Evolutionary conservation across 495 filamentous ascomycete genomes (phyloP).

Genomic region (Aspergillus mulundensis): DNA sequence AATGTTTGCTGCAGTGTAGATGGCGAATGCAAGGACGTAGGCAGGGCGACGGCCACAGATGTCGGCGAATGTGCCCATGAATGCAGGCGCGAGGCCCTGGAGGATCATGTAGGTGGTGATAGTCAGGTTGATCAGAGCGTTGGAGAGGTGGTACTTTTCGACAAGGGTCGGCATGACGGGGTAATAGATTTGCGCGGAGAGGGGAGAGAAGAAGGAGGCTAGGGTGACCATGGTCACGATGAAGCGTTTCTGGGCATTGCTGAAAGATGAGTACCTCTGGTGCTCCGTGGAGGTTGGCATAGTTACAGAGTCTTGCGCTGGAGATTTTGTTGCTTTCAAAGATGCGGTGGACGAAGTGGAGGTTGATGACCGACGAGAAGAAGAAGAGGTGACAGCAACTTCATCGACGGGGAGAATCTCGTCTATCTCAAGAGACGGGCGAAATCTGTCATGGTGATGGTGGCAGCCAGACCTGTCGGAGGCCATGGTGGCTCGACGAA

Average conservation of each 20-base stretch:
- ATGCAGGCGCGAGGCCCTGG: conserved; percentile 54
- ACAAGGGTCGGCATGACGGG: conserved; percentile 60
- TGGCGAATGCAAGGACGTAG: conserved; percentile 53
- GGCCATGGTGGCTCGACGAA: neutral
- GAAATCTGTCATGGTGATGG: neutral
- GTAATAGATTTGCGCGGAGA: conserved; percentile 71
- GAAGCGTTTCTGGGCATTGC: conserved; percentile 50
- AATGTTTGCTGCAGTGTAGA: conserved; percentile 61
- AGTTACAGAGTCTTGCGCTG: neutral
- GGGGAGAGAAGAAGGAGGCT: conserved; percentile 48
- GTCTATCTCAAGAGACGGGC: neutral
- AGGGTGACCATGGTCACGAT: conserved; percentile 58
- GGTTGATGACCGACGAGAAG: neutral
- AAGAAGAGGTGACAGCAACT: neutral
- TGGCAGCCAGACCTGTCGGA: neutral
- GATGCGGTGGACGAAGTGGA: neutral
- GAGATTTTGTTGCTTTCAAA: neutral
- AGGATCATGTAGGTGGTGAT: conserved; percentile 64
- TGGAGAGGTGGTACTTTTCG: conserved; percentile 48
- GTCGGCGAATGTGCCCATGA: conserved; percentile 60
- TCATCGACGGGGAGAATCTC: neutral
- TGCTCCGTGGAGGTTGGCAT: neutral
- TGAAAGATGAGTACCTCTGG: conserved; percentile 50
- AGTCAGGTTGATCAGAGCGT: conserved; percentile 61
- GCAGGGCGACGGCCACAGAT: conserved; percentile 54